A percentile compares a stretch with the other conserved stretches of the same genome.
phyloP scores from a whole-genome alignment of 257 asterid species.

The Nicotiana undulata region DNA sequence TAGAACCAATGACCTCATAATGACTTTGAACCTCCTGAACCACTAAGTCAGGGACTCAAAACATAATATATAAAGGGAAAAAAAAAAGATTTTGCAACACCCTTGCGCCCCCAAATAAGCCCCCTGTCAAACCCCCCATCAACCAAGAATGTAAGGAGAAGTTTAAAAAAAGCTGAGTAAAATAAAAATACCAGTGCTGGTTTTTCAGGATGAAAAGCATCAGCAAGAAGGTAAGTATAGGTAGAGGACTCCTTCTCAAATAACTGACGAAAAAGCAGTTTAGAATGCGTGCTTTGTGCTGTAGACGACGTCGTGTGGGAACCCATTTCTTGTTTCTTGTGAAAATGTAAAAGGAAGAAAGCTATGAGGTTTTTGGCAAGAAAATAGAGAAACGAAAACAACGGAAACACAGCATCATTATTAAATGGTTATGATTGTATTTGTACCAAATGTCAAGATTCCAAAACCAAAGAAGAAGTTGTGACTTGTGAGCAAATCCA shows the following conservation, averaged over 20 bases:
- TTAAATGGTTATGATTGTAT: background rate
- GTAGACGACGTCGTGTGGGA: constrained; percentile 56
- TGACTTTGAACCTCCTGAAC: too few relatives aligned
- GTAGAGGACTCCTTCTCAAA: constrained; percentile 95
- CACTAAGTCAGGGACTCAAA: too few relatives aligned
- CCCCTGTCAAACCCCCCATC: too few relatives aligned
- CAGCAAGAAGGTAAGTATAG: constrained; percentile 92
- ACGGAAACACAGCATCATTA: background rate
- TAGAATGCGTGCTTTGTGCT: constrained; percentile 7
- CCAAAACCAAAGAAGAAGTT: background rate
- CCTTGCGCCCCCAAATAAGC: too few relatives aligned
- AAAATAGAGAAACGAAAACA: background rate
- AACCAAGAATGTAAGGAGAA: background rate
- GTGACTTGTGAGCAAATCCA: background rate
- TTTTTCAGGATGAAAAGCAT: constrained; percentile 78
- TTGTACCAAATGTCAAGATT: background rate
- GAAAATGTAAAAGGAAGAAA: constrained; percentile 8
- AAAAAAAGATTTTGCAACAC: too few relatives aligned
- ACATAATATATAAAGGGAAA: too few relatives aligned
- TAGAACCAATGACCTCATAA: too few relatives aligned
- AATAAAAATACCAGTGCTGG: constrained; percentile 65
- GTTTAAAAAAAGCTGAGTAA: background rate
- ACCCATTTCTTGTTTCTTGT: constrained; percentile 35
- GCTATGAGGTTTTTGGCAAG: background rate
- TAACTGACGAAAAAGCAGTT: constrained; percentile 80